phyloP scores from a whole-genome alignment of 768 basidiomycete species.

The Collybiopsis confluens region DNA sequence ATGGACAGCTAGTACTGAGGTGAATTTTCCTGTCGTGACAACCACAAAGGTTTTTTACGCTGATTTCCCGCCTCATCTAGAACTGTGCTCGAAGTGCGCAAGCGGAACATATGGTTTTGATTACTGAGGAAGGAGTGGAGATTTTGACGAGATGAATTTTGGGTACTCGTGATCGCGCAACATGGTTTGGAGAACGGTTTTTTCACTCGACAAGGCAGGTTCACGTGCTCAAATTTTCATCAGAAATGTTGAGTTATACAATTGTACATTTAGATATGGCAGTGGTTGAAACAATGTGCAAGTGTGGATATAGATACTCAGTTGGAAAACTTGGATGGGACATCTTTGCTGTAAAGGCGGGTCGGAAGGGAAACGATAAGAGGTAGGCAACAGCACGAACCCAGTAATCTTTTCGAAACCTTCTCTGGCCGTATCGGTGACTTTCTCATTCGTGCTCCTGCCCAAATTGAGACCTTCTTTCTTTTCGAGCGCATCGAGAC shows the following conservation, averaged over 20 bases:
- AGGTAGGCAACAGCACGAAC: neutral
- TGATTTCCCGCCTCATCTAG: slow-evolving; percentile 31
- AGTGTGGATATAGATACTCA: no score
- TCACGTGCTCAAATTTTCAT: no score
- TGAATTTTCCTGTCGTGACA: slow-evolving; percentile 15
- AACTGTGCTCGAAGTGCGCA: slow-evolving; percentile 81
- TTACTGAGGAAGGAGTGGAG: slow-evolving; percentile 75
- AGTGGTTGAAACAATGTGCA: no score
- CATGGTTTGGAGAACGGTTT: no score
- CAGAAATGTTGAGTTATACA: no score
- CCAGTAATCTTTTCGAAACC: slow-evolving; percentile 1
- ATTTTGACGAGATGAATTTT: slow-evolving; percentile 58
- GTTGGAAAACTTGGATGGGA: neutral
- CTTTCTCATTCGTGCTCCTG: neutral
- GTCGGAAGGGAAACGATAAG: neutral
- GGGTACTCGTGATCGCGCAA: no score
- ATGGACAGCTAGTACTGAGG: slow-evolving; percentile 91
- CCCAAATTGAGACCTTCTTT: neutral
- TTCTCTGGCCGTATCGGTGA: slow-evolving; percentile 1
- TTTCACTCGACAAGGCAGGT: no score
- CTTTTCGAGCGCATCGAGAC: slow-evolving; percentile 5
- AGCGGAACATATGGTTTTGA: slow-evolving; percentile 84
- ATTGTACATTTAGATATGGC: no score
- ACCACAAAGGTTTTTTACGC: neutral
- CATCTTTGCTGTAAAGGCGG: neutral